Evolutionary conservation across 306 rosid genomes (phyloP).

Genomic region (Vigna radiata): DNA sequence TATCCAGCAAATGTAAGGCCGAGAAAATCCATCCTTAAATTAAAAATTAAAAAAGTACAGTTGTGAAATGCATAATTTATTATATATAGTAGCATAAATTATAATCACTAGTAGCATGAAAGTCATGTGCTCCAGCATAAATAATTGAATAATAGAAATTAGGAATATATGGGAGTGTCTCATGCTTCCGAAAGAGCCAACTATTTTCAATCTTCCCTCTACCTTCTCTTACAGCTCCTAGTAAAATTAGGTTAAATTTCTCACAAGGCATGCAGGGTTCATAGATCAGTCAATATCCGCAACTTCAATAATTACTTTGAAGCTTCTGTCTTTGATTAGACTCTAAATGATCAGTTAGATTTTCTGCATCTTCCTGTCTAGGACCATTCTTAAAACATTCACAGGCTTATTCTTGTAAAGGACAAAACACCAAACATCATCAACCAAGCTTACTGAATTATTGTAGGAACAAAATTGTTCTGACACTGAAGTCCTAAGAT

Average conservation of each 20-base stretch:
- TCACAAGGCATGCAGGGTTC: background rate
- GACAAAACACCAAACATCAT: slow-evolving; percentile 11
- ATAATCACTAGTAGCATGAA: background rate
- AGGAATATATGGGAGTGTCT: background rate
- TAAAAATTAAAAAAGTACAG: background rate
- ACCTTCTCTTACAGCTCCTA: slow-evolving; percentile 26
- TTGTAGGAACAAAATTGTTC: slow-evolving; percentile 10
- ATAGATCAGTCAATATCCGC: slow-evolving; percentile 3
- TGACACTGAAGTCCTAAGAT: slow-evolving; percentile 4
- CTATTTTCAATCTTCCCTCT: slow-evolving; percentile 26
- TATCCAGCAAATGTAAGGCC: slow-evolving; percentile 25
- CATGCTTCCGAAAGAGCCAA: slow-evolving; percentile 1
- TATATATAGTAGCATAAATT: slow-evolving; percentile 3
- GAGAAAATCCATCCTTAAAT: background rate
- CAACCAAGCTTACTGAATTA: background rate
- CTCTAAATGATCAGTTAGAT: background rate
- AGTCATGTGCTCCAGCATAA: background rate
- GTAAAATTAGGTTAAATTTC: slow-evolving; percentile 10
- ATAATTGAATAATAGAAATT: background rate
- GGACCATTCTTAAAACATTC: slow-evolving; percentile 5
- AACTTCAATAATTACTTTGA: background rate
- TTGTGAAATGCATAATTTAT: background rate
- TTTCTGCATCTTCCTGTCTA: slow-evolving; percentile 20
- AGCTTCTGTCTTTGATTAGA: background rate
- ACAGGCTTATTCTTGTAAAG: background rate